Percentiles rank a stretch among this genome's conserved stretches.
These are phyloP conservation scores for Rhododendron simsii DNA, from an alignment of 148 eudicot species.

Conservation along the genomic window DNA sequence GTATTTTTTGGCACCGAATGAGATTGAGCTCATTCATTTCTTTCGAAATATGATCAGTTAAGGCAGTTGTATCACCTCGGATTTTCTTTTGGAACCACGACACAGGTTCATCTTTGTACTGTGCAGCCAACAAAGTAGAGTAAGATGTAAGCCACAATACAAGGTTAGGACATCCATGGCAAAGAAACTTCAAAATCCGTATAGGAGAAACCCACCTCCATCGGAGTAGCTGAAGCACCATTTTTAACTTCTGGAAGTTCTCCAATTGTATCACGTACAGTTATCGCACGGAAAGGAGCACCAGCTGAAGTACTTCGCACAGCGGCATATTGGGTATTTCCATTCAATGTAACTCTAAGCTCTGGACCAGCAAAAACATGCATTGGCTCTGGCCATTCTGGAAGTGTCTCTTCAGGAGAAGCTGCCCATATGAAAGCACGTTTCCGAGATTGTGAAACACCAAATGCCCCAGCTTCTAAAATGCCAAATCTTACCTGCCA, in stretches of 20 bases:
- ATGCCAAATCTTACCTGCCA: slow-evolving; percentile 91
- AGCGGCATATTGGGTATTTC: slow-evolving; percentile 65
- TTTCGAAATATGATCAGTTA: slow-evolving; percentile 84
- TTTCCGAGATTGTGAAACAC: slow-evolving; percentile 91
- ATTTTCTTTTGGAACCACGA: slow-evolving; percentile 95
- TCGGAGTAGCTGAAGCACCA: slow-evolving; percentile 59
- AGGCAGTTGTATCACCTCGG: slow-evolving; percentile 43
- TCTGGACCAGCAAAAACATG: slow-evolving; percentile 93
- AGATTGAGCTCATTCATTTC: slow-evolving; percentile 90
- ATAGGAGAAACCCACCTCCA: slow-evolving; percentile 53
- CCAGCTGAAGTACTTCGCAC: slow-evolving; percentile 80
- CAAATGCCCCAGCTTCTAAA: slow-evolving; percentile 95
- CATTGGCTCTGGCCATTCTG: slow-evolving; percentile 99
- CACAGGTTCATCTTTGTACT: slow-evolving; percentile 72
- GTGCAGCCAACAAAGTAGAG: slow-evolving; percentile 20
- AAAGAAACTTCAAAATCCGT: not conserved
- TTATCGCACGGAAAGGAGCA: slow-evolving; percentile 88
- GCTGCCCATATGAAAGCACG: slow-evolving; percentile 99
- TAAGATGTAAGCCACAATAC: not conserved
- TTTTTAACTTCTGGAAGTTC: slow-evolving; percentile 86
- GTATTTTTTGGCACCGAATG: slow-evolving; percentile 83
- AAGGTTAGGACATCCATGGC: not conserved
- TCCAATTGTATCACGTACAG: slow-evolving; percentile 97
- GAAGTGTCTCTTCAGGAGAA: slow-evolving; percentile 78
- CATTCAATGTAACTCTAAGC: slow-evolving; percentile 50